Base-by-base conservation (phyloP, 1,139 yeast genomes). In the Keqinozyma sinolaborantium region DNA sequence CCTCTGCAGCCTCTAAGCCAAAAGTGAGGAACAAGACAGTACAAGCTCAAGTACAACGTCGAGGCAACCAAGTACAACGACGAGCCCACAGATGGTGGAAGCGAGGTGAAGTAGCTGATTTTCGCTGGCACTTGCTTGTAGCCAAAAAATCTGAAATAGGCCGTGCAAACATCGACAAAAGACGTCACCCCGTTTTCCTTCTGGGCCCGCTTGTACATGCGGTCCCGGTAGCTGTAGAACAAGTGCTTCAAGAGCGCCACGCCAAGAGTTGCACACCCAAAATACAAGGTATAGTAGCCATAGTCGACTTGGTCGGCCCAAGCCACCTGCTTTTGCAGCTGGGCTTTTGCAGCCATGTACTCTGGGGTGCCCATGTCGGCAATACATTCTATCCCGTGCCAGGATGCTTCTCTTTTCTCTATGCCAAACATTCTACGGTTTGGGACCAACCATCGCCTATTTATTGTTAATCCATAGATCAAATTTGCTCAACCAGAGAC, bases 1-100 rank as follows among this genome's bases (percentile, higher is more conserved):
- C 75, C 77, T 4, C 53, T 31, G 48, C 85, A 79, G 0, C 60
- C 73, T 40, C 83, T 55, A 44, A 73, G 73, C 71, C 76, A 77
- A 33, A 64, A 64, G 36, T 71, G 77, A 3, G 83, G 84, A 1
- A 60, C 56, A 16, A 66, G 50, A 29, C 70, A 53, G 46, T 66
- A 70, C 32, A 75, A 65, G 9, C 68, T 47, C 29, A 73, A 42
- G 47, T 71, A 78, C n/a, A 74, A 38, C 2, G 70, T 47, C 1
- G 76, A 59, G 0, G 59, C 60, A 4, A 52, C 34, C 26, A 75
- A 47, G 26, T 72, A 50, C 10, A 73, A 33, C 1, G 67, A 41
- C 5, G 71, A 58, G 0, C 82, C 82, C 6, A 70, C 44, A 3
- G 81, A 71, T 3, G 65, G 54, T 1, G 84, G 84, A 12, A 77